Evolutionary conservation across 1,284 basidiomycete genomes (phyloP).

Genomic region (Sporisorium iseilematis-ciliati): DNA sequence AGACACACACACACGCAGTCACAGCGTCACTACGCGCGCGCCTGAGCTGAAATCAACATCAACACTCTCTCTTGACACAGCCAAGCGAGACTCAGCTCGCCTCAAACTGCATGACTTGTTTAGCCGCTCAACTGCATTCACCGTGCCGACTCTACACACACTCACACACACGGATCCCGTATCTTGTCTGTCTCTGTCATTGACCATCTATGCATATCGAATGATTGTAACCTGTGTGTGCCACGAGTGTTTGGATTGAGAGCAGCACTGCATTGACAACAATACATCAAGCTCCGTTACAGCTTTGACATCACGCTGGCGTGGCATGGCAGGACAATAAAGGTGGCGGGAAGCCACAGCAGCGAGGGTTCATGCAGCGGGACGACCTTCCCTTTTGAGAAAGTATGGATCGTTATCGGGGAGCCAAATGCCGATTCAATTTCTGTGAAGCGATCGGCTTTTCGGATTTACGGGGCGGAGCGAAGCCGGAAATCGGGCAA

Average conservation of each 20-base stretch:
- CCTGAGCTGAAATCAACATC: background rate
- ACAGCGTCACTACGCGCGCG: background rate
- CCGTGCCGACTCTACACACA: background rate
- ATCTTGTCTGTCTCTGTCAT: background rate
- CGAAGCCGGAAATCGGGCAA: background rate
- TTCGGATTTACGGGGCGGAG: background rate
- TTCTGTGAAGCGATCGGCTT: background rate
- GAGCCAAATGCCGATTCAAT: too few relatives aligned
- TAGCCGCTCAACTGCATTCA: background rate
- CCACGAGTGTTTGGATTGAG: too few relatives aligned
- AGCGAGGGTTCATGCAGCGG: background rate
- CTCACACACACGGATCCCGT: too few relatives aligned
- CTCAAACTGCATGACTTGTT: background rate
- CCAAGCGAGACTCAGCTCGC: background rate
- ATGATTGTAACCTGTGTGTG: background rate
- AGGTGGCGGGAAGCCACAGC: background rate
- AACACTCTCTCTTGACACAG: background rate
- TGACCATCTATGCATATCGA: background rate
- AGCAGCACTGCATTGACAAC: too few relatives aligned
- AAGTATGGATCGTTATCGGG: background rate
- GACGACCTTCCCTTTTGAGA: conserved; percentile 3
- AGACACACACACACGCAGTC: background rate
- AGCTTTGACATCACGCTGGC: too few relatives aligned
- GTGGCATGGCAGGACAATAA: too few relatives aligned
- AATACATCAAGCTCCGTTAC: too few relatives aligned